phyloP scores from a whole-genome alignment of 345 rosid genomes.

The Camelina laxa region DNA sequence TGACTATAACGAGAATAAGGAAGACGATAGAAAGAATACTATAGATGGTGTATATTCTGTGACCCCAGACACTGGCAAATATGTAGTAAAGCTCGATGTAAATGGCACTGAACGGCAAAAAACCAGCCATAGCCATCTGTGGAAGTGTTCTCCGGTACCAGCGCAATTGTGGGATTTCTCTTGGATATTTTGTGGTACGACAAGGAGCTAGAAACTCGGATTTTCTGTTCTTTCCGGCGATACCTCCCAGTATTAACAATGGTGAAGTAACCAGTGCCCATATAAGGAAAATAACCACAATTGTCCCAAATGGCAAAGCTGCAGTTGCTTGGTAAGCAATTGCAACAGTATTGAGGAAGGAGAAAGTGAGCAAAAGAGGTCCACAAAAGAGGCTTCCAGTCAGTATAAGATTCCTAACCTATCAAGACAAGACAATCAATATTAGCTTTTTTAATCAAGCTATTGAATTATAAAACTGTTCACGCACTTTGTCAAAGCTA shows the following conservation, averaged over 20 bases:
- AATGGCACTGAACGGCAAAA: constrained; percentile 66
- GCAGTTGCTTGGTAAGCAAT: constrained; percentile 60
- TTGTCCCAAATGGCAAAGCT: constrained; percentile 62
- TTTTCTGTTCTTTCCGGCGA: constrained; percentile 65
- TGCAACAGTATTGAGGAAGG: constrained; percentile 66
- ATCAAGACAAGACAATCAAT: constrained; percentile 30
- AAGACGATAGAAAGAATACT: constrained; percentile 67
- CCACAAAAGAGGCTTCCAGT: constrained; percentile 67
- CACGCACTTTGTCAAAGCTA: background rate
- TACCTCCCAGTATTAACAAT: constrained; percentile 53
- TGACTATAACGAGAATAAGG: constrained; percentile 66
- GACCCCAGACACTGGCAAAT: constrained; percentile 70
- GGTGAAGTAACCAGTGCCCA: constrained; percentile 65
- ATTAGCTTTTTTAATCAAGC: background rate
- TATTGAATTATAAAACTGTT: background rate
- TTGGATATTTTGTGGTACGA: constrained; percentile 59
- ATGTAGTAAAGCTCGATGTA: constrained; percentile 69
- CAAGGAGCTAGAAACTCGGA: constrained; percentile 66
- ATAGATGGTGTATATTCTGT: constrained; percentile 66
- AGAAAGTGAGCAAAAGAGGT: constrained; percentile 58
- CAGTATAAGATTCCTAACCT: constrained; percentile 61
- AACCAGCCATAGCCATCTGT: constrained; percentile 75
- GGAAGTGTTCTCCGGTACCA: constrained; percentile 63
- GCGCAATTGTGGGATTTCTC: constrained; percentile 60
- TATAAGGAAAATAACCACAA: constrained; percentile 60